Conservation (phyloP, 2,329 filamentous ascomycete genomes). For the Akanthomyces uredinophilus region DNA sequence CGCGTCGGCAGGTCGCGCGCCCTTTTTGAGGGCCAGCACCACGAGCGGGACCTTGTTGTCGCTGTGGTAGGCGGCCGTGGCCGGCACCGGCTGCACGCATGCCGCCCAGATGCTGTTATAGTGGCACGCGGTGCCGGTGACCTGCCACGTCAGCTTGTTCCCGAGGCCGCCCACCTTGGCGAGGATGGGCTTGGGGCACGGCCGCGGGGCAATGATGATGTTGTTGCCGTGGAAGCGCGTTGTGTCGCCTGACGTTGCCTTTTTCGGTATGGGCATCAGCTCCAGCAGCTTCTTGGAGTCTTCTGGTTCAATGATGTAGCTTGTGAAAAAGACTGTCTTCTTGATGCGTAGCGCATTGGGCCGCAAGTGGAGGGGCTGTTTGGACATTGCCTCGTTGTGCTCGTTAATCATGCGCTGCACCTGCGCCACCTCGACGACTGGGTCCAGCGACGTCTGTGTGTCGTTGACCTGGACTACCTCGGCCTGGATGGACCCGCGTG, state of each 20-base stretch:
- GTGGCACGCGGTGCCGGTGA: slow-evolving; percentile 67
- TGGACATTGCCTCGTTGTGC: slow-evolving; percentile 60
- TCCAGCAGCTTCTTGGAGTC: slow-evolving; percentile 69
- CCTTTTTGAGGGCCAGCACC: slow-evolving; percentile 74
- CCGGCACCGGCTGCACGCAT: slow-evolving; percentile 65
- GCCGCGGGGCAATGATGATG: slow-evolving; percentile 80
- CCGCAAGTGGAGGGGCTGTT: slow-evolving; percentile 30
- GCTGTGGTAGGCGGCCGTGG: slow-evolving; percentile 65
- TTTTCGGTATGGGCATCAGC: slow-evolving; percentile 56
- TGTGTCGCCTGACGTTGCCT: slow-evolving; percentile 55
- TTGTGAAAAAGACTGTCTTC: slow-evolving; percentile 86
- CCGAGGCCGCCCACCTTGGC: slow-evolving; percentile 84
- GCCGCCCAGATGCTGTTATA: slow-evolving; percentile 88
- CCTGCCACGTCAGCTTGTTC: slow-evolving; percentile 76
- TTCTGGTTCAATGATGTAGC: slow-evolving; percentile 71
- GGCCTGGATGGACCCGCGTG: slow-evolving; percentile 61
- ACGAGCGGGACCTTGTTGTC: slow-evolving; percentile 75
- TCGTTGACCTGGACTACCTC: slow-evolving; percentile 88
- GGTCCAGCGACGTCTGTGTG: slow-evolving; percentile 66
- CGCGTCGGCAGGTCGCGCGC: slow-evolving; percentile 72
- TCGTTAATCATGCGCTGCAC: slow-evolving; percentile 85
- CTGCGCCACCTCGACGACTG: slow-evolving; percentile 72
- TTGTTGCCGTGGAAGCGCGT: slow-evolving; percentile 81
- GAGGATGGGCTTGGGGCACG: slow-evolving; percentile 66
- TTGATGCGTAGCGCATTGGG: slow-evolving; percentile 62